A percentile compares a stretch with the other conserved stretches of the same genome.
These are phyloP conservation scores for Arctostaphylos glauca DNA, from an alignment of 148 eudicot species.

Conservation along the genomic window DNA sequence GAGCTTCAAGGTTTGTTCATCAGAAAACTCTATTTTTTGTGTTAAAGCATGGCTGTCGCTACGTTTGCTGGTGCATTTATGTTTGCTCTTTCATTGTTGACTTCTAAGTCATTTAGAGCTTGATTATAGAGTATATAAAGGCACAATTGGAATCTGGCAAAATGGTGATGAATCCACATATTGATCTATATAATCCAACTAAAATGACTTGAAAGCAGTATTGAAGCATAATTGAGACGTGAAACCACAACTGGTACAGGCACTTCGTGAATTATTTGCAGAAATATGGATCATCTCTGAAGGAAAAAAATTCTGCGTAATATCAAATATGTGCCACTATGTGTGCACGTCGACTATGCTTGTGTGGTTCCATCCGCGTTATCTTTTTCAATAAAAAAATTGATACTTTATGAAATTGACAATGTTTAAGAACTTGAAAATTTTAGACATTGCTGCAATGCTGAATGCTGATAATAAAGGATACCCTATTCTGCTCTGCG, in stretches of 20 bases:
- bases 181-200: not conserved
- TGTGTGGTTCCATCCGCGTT: not conserved
- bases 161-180: not conserved
- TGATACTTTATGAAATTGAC: not conserved
- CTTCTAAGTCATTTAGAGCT: not conserved
- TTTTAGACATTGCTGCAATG: not conserved
- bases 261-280: not conserved
- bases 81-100: not conserved
- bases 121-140: not conserved
- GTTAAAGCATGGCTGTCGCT: not conserved
- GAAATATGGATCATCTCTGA: no score
- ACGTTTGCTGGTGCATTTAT: not conserved
- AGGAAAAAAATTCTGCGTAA: no score
- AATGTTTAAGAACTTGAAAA: not conserved
- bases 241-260: not conserved
- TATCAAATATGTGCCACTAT: no score
- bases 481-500: not conserved
- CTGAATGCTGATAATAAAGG: not conserved
- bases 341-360: not conserved
- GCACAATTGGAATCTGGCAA: not conserved
- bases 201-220: not conserved
- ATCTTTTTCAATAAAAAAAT: not conserved
- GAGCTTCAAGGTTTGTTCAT: conserved; percentile 55
- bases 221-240: not conserved
- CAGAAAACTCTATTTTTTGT: conserved; percentile 2